Evolutionary conservation across 441 rosid genomes (phyloP).

Genomic region (Populus hybrid): DNA sequence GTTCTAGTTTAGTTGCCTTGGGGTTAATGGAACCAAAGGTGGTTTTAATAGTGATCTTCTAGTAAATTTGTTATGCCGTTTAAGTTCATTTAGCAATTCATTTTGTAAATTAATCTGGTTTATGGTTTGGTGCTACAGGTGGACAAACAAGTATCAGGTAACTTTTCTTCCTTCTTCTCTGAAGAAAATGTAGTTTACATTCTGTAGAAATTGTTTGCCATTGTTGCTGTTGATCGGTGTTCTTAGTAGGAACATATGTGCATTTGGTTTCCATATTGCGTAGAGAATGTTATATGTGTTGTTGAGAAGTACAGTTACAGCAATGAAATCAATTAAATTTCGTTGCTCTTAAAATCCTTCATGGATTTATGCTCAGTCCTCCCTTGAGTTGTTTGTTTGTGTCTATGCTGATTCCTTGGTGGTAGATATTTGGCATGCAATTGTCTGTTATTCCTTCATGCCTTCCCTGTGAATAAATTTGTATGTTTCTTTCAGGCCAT

Average conservation of each 20-base stretch:
- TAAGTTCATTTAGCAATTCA: not conserved
- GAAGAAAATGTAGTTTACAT: not conserved
- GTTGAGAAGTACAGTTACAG: not conserved
- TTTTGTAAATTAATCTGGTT: constrained; percentile 12
- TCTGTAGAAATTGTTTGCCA: not conserved
- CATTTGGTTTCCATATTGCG: not conserved
- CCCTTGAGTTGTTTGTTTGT: not conserved
- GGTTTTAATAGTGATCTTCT: not conserved
- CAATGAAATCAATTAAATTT: not conserved
- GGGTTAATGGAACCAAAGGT: not conserved
- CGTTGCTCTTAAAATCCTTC: not conserved
- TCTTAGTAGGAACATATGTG: not conserved
- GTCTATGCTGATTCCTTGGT: not conserved
- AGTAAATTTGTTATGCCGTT: not conserved
- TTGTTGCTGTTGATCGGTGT: not conserved
- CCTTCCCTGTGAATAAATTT: not conserved
- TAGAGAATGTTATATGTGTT: not conserved
- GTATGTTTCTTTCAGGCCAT: constrained; percentile 53
- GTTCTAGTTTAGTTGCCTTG: not conserved
- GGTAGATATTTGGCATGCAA: not conserved
- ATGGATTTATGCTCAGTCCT: not conserved
- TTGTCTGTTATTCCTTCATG: not conserved
- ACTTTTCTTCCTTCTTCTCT: not conserved
- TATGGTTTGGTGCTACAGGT: constrained; percentile 39
- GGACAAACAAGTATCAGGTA: constrained; percentile 81